Conservation (phyloP, 371 early-diverging fungal genomes). For the Mucor plumbeus region DNA sequence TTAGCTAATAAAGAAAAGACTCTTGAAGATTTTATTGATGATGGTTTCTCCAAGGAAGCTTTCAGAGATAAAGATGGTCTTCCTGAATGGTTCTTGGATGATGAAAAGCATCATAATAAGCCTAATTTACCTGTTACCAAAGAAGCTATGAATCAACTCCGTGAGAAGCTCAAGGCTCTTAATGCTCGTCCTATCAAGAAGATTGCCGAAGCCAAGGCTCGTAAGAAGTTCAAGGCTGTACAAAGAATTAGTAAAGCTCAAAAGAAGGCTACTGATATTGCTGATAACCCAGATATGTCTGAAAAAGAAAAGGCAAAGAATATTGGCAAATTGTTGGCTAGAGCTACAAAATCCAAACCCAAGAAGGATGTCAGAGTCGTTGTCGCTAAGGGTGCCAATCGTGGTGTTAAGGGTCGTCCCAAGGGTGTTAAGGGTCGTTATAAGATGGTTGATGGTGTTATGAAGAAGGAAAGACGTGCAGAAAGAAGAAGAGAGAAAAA, state of each 20-base stretch:
- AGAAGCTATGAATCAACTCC: constrained; percentile 88
- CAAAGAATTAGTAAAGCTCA: constrained; percentile 80
- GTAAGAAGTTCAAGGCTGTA: constrained; percentile 86
- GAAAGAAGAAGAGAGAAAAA: constrained; percentile 75
- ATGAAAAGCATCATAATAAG: constrained; percentile 88
- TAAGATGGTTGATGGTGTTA: constrained; percentile 93
- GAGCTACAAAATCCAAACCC: constrained; percentile 70
- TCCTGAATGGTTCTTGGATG: constrained; percentile 94
- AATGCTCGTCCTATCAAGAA: constrained; percentile 98
- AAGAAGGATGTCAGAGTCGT: constrained; percentile 85
- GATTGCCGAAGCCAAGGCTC: constrained; percentile 97
- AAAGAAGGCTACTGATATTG: constrained; percentile 88
- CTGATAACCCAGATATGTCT: constrained; percentile 87
- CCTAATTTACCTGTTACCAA: constrained; percentile 92
- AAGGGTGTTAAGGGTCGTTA: constrained; percentile 96
- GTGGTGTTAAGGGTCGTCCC: constrained; percentile 92
- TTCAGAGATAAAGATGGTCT: constrained; percentile 86
- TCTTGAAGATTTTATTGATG: constrained; percentile 82
- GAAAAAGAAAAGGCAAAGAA: constrained; percentile 87
- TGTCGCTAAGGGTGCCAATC: constrained; percentile 88
- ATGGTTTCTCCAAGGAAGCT: constrained; percentile 88
- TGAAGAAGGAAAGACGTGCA: constrained; percentile 94
- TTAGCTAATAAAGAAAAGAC: constrained; percentile 80
- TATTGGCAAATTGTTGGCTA: constrained; percentile 79
- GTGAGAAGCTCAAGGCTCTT: constrained; percentile 81